A percentile compares a stretch with the other conserved stretches of the same genome.
These are phyloP conservation scores for Botrytis elliptica DNA, from an alignment of 2,329 filamentous ascomycete species.

Conservation along the genomic window DNA sequence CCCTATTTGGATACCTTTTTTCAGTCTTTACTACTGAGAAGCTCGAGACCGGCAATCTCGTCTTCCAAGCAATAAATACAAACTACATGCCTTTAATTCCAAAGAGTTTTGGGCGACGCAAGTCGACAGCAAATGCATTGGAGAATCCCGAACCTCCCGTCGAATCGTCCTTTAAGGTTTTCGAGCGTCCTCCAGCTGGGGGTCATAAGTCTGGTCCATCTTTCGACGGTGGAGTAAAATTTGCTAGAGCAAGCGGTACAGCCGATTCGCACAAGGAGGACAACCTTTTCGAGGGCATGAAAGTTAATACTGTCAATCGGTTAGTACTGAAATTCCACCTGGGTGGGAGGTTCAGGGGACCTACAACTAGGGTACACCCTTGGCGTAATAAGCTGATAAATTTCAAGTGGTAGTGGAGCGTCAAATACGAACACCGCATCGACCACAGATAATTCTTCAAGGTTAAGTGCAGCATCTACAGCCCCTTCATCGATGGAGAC, in stretches of 20 bases:
- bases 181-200: constrained; percentile 35
- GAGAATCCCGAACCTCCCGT: constrained; percentile 31
- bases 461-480: constrained; percentile 40
- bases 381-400: constrained; percentile 23
- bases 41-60: constrained; percentile 18
- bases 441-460: constrained; percentile 40
- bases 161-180: constrained; percentile 39
- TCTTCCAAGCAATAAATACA: constrained; percentile 24
- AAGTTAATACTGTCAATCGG: constrained; percentile 37
- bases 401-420: constrained; percentile 39
- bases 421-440: constrained; percentile 40
- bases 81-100: constrained; percentile 41
- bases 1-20: constrained; percentile 8
- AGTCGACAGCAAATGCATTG: constrained; percentile 38
- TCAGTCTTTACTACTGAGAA: constrained; percentile 16
- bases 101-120: constrained; percentile 39
- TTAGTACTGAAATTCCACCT: constrained; percentile 30
- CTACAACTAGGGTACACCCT: constrained; percentile 26
- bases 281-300: constrained; percentile 38
- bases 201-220: constrained; percentile 29
- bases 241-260: constrained; percentile 28
- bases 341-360: neutral
- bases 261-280: constrained; percentile 36
- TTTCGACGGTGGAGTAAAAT: constrained; percentile 38
- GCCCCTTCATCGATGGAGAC: constrained; percentile 39